Evolutionary conservation across 2,329 filamentous ascomycete genomes (phyloP).

Genomic region (Biscogniauxia sp.): DNA sequence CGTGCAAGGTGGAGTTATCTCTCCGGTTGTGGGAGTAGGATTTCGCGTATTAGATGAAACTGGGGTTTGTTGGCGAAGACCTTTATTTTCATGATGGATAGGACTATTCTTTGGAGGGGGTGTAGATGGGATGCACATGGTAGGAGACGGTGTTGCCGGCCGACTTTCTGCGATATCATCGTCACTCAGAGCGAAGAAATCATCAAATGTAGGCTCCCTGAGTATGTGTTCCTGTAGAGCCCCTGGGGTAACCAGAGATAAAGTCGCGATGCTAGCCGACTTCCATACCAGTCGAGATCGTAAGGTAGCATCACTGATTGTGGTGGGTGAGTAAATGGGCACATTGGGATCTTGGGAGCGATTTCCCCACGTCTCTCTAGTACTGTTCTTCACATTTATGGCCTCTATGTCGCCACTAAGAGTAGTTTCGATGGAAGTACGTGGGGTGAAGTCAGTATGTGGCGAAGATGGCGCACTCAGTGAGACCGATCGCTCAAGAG

Average conservation of each 20-base stretch:
- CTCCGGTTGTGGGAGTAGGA: conserved; percentile 9
- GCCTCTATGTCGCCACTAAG: neutral
- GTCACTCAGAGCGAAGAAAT: conserved; percentile 54
- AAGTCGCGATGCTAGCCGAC: conserved; percentile 26
- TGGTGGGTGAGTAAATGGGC: neutral
- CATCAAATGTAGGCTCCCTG: conserved; percentile 50
- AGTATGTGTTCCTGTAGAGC: conserved; percentile 37
- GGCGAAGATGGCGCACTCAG: conserved; percentile 14
- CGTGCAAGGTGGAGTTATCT: conserved; percentile 29
- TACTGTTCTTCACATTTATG: conserved; percentile 1
- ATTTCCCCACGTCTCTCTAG: conserved; percentile 28
- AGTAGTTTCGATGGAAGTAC: conserved; percentile 7
- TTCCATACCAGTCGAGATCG: conserved; percentile 23
- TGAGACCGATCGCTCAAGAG: conserved; percentile 17
- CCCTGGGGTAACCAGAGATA: conserved; percentile 25
- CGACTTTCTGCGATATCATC: conserved; percentile 55
- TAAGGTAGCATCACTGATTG: conserved; percentile 9
- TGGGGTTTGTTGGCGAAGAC: conserved; percentile 3
- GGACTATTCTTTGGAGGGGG: conserved; percentile 25
- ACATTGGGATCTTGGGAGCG: conserved; percentile 19
- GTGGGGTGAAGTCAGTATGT: conserved; percentile 10
- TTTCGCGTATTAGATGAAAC: conserved; percentile 1
- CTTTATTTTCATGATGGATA: neutral
- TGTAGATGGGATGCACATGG: conserved; percentile 23
- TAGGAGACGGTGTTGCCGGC: conserved; percentile 18